Conservation (phyloP, 768 basidiomycete species). For the Leccinum pellstonianum region DNA sequence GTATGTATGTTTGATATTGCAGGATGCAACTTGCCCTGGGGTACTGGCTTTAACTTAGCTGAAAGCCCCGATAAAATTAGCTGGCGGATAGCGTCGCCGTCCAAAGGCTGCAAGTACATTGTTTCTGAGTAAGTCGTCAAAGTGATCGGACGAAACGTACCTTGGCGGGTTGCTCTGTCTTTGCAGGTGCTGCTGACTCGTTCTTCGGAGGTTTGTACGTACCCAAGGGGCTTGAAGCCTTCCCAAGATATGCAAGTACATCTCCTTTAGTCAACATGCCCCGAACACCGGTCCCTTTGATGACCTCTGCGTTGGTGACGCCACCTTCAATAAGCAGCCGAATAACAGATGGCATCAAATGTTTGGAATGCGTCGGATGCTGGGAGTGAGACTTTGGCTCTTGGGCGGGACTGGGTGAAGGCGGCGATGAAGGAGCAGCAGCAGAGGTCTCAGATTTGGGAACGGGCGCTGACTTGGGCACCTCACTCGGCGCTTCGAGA, state of each 20-base stretch:
- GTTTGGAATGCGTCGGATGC: slow-evolving; percentile 52
- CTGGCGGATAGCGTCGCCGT: slow-evolving; percentile 62
- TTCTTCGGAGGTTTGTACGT: slow-evolving; percentile 56
- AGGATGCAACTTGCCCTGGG: slow-evolving; percentile 37
- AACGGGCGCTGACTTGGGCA: slow-evolving; percentile 15
- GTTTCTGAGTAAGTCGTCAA: background rate
- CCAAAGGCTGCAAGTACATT: slow-evolving; percentile 43
- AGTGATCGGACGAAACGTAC: slow-evolving; percentile 26
- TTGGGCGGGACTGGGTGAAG: slow-evolving; percentile 24
- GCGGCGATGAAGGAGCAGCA: slow-evolving; percentile 19
- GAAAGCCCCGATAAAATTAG: slow-evolving; percentile 61
- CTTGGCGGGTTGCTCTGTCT: slow-evolving; percentile 37
- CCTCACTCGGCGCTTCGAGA: slow-evolving; percentile 50
- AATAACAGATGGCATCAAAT: slow-evolving; percentile 88
- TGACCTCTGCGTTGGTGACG: slow-evolving; percentile 57
- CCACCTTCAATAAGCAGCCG: slow-evolving; percentile 65
- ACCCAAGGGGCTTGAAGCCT: slow-evolving; percentile 74
- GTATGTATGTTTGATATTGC: background rate
- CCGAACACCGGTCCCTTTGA: slow-evolving; percentile 86
- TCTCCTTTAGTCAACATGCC: slow-evolving; percentile 98
- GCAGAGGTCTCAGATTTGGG: slow-evolving; percentile 24
- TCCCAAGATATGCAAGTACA: slow-evolving; percentile 81
- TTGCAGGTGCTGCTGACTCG: slow-evolving; percentile 29
- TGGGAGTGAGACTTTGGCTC: slow-evolving; percentile 35
- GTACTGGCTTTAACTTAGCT: slow-evolving; percentile 52